phyloP scores from a whole-genome alignment of 169 alveolate species.

The Ichthyophthirius multifiliis region DNA sequence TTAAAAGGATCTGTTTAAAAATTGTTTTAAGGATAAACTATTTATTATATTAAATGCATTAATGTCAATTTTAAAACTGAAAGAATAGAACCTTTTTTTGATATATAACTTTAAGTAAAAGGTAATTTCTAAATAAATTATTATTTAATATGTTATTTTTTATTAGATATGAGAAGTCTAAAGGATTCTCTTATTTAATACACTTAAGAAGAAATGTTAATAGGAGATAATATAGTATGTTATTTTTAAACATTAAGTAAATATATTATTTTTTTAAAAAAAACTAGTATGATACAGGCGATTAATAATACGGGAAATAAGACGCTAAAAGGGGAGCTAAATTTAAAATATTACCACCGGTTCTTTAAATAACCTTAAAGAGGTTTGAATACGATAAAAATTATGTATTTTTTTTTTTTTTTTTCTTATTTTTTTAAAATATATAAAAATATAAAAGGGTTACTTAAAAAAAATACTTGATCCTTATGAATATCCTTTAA shows the following conservation, averaged over 20 bases:
- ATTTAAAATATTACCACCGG: background rate
- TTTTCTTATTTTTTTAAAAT: background rate
- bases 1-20: background rate
- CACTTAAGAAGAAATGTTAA: background rate
- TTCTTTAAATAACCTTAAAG: background rate
- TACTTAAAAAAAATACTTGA: background rate
- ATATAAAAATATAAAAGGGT: background rate
- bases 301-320: slow-evolving; percentile 5
- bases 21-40: background rate
- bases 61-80: background rate
- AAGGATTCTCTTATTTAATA: slow-evolving; percentile 4
- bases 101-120: background rate
- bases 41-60: background rate
- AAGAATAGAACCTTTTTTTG: background rate
- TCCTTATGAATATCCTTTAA: background rate
- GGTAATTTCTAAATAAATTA: background rate
- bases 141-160: background rate
- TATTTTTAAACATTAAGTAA: background rate
- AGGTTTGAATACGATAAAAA: slow-evolving; percentile 16
- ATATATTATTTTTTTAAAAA: background rate
- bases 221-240: background rate
- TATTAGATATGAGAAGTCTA: background rate
- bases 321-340: slow-evolving; percentile 5
- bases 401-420: background rate
- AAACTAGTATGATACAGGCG: background rate